Base-by-base conservation (phyloP, 1,284 basidiomycete genomes). In the Irpex rosettiformis region DNA sequence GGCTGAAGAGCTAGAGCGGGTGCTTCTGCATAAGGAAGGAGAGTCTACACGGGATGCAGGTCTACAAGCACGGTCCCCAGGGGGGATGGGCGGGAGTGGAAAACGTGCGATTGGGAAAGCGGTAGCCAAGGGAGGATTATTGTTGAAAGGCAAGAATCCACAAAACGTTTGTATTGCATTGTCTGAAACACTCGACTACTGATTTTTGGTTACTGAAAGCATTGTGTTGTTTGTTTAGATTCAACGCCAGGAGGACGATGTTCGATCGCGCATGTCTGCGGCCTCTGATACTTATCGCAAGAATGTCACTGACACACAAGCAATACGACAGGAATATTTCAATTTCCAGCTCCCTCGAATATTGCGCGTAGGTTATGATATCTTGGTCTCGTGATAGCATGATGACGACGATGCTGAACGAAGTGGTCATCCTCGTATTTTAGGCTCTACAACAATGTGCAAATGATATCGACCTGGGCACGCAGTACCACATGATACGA, bases 281-380 rank as follows among this genome's bases (percentile, higher is more conserved):
- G 87, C 92, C 3, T 94, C 92, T 30, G 96, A 98, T 69, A 84
- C 87, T 29, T 98, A 96, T 71, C 81, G 94, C 59, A 94, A 95
- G 73, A 88, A 94, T 10, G 89, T 98, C n/a, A 83, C 86, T 25
- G 93, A 95, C 65, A 93, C 92, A 8, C 96, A 98, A 73, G 79
- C 86, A 2, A 85, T 94, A 74, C 82, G 96, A 55, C 95, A 98
- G 72, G 96, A 99, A 71, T 98, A 96, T 73, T 99, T 98, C 75
- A 96, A 97, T 72, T 91, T 96, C 69, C 96, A 98, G 69, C 77
- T 98, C 49, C 96, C 97, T 48, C 89, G 94, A 66, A 92, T 98
- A 62, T 75, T 99, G 51, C 83, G 97, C 54, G 94, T 96, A 71
- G 70, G 89, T 79, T 51, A 43, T 37, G 33, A 5, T 47, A 22